phyloP scores from a whole-genome alignment of 345 rosid genomes.

The Bretschneidera sinensis region DNA sequence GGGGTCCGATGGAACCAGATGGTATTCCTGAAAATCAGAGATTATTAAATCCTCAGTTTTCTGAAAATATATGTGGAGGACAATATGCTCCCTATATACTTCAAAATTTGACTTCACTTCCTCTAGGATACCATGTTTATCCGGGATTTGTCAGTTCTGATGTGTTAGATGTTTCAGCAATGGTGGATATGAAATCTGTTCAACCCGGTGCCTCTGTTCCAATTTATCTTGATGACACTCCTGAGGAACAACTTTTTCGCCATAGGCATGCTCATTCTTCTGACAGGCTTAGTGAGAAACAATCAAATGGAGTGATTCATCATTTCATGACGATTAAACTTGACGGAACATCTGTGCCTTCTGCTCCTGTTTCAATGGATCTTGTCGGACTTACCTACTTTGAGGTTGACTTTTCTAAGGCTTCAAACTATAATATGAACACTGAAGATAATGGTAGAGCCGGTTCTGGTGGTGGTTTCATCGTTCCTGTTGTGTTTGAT shows the following conservation, averaged over 20 bases:
- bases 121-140: constrained; percentile 58
- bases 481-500: constrained; percentile 86
- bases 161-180: constrained; percentile 37
- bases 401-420: constrained; percentile 83
- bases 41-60: constrained; percentile 27
- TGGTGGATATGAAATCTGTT: constrained; percentile 44
- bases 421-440: constrained; percentile 28
- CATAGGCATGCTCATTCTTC: constrained; percentile 48
- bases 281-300: constrained; percentile 58
- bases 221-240: constrained; percentile 57
- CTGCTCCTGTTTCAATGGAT: constrained; percentile 86
- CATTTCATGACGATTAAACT: constrained; percentile 72
- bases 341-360: constrained; percentile 72
- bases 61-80: constrained; percentile 41
- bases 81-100: constrained; percentile 82
- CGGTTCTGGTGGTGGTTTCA: constrained; percentile 44
- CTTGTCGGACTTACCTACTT: constrained; percentile 77
- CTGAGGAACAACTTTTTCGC: constrained; percentile 48
- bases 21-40: constrained; percentile 36
- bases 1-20: constrained; percentile 37
- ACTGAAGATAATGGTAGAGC: constrained; percentile 35
- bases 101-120: constrained; percentile 85
- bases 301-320: constrained; percentile 57
- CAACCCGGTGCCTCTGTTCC: constrained; percentile 75
- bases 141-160: constrained; percentile 42